phyloP scores from a whole-genome alignment of 495 filamentous ascomycete species.

The Lasiosphaeria hispida region DNA sequence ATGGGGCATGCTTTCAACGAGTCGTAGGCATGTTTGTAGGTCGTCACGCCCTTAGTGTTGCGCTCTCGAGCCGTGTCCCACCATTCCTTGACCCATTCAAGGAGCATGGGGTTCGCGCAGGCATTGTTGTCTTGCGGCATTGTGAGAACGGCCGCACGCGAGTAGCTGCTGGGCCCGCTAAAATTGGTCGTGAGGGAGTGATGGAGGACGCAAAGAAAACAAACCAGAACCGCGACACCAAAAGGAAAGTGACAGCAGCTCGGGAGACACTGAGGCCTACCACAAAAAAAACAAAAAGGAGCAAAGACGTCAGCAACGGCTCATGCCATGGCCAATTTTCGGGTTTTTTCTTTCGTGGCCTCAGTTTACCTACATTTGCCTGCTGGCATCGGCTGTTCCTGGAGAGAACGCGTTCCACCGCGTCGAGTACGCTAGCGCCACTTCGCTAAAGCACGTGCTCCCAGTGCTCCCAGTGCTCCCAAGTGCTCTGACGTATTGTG shows the following conservation, averaged over 20 bases:
- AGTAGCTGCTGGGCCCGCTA: too few relatives aligned
- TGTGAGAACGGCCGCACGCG: neutral
- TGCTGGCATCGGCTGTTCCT: too few relatives aligned
- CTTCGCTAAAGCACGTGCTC: slow-evolving; percentile 9
- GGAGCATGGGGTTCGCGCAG: slow-evolving; percentile 72
- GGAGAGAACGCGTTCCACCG: too few relatives aligned
- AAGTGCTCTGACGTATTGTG: neutral
- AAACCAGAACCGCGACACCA: neutral
- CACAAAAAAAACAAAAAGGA: too few relatives aligned
- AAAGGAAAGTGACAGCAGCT: too few relatives aligned
- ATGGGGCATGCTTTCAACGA: slow-evolving; percentile 78
- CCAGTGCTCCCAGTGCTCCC: neutral
- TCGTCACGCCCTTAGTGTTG: slow-evolving; percentile 66
- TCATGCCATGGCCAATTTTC: too few relatives aligned
- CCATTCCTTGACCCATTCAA: slow-evolving; percentile 79
- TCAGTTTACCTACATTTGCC: too few relatives aligned
- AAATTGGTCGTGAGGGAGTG: too few relatives aligned
- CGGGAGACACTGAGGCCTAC: too few relatives aligned
- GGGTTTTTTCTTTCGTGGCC: too few relatives aligned
- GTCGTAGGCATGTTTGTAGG: slow-evolving; percentile 78
- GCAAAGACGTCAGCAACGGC: too few relatives aligned
- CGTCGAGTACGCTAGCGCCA: too few relatives aligned
- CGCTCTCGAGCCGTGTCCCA: slow-evolving; percentile 68
- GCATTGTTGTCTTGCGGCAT: slow-evolving; percentile 13
- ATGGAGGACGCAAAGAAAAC: neutral